These are phyloP conservation scores for Plasmopara muralis DNA, from an alignment of 352 stramenopile genomes.

Conservation along the genomic window DNA sequence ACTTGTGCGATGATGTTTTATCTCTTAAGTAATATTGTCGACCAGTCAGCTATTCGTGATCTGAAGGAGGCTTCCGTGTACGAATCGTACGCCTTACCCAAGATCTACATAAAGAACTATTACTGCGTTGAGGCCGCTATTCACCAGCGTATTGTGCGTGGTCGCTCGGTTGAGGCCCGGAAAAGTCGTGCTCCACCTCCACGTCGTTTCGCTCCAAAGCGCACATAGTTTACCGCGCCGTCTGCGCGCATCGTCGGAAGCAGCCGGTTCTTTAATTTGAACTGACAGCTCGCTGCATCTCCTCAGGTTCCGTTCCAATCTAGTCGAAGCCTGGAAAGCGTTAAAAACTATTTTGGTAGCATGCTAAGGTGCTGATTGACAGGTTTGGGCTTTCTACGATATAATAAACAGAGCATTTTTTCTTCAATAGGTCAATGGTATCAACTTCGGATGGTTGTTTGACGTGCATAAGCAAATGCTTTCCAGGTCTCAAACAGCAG, in stretches of 20 bases:
- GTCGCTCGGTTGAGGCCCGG: conserved; percentile 89
- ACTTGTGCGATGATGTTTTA: neutral
- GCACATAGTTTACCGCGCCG: conserved; percentile 39
- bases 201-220: conserved; percentile 71
- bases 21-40: conserved; percentile 93
- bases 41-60: conserved; percentile 97
- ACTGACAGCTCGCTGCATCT: conserved; percentile 7
- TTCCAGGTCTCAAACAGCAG: too few relatives aligned
- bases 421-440: conserved; percentile 19
- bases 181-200: conserved; percentile 91
- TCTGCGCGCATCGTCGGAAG: conserved; percentile 3
- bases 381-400: conserved; percentile 7
- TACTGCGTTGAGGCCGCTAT: conserved; percentile 99
- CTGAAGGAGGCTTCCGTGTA: conserved; percentile 98
- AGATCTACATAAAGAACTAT: conserved; percentile 99
- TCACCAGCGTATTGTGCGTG: conserved; percentile 98
- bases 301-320: neutral
- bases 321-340: conserved; percentile 3
- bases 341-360: conserved; percentile 1
- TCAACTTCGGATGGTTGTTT: too few relatives aligned
- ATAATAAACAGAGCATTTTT: conserved; percentile 46
- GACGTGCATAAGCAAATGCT: too few relatives aligned
- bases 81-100: conserved; percentile 98
- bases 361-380: conserved; percentile 4
- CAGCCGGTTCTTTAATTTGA: conserved; percentile 26